Evolutionary conservation across 257 asterid species (phyloP), one percentile per base, ranked within the genome.

Genomic region (Solanum dulcamara): DNA sequence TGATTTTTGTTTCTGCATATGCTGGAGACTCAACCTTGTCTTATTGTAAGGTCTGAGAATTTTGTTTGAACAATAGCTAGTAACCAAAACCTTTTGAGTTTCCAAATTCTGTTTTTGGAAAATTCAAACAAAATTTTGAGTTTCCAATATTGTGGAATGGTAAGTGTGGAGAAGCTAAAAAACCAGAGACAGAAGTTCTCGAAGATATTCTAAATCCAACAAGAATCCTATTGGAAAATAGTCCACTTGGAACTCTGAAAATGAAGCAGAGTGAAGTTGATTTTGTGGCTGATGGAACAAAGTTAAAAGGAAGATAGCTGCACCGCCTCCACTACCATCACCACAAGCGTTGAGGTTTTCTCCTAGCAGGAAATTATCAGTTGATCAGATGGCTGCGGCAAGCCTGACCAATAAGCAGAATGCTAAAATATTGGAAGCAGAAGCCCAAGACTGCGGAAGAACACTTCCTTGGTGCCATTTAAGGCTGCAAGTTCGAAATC

Each of bases 401-500:
- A 89, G 93, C 11, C 89, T 93, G 84, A 91, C 96, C 0, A 90
- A 90, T 32, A 84, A 83, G 68, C 91, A 91, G 89, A 90, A 85
- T 74, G 93, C 91, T 3, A 84, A 84, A 62, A 33, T 92, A 77
- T 84, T 91, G 96, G 97, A 90, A 89, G 85, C 90, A 88, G 85
- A 90, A 86, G 75, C 89, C 62, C 55, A n/a, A 80, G 87, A 87
- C 66, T 26, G 96, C 85, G 80, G 93, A 93, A 86, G 93, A 92
- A 81, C 92, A 91, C 66, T 90, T 92, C 48, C 80, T 81, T 40
- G 89, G 89, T 81, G 94, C 94, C 62, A 85, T 92, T 15, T 68
- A 91, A 89, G 85, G 91, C 93, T 82, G 94, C 92, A 6, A 10
- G 97, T 92, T 85, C 90, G 90, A 83, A 75, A 30, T 86, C 80